These are phyloP conservation scores for Dactylellina haptotyla DNA, from an alignment of 2,329 filamentous ascomycete genomes.

Conservation along the genomic window DNA sequence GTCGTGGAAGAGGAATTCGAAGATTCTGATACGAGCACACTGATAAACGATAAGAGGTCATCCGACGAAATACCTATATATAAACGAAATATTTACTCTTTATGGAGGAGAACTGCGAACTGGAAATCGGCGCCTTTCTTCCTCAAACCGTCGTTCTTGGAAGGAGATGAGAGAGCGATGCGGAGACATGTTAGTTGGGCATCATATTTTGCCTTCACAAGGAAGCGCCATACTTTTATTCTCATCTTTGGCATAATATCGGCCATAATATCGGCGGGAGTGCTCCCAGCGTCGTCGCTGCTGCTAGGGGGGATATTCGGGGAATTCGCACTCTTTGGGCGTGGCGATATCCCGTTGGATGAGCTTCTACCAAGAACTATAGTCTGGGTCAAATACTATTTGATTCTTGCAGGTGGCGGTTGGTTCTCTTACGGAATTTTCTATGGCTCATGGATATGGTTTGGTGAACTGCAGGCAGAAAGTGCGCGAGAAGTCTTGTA, in stretches of 20 bases:
- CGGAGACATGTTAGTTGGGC: constrained; percentile 50
- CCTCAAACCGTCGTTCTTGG: not conserved
- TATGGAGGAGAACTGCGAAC: not conserved
- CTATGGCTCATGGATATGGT: constrained; percentile 76
- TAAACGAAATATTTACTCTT: not conserved
- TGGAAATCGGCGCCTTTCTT: not conserved
- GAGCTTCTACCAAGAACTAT: constrained; percentile 69
- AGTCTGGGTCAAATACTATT: constrained; percentile 64
- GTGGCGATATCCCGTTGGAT: constrained; percentile 65
- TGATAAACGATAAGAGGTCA: constrained; percentile 8
- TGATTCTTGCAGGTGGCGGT: constrained; percentile 71
- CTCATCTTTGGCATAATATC: constrained; percentile 56
- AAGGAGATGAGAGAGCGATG: constrained; percentile 19
- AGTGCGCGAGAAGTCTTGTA: constrained; percentile 74
- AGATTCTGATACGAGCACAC: constrained; percentile 18
- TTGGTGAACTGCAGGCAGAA: constrained; percentile 82
- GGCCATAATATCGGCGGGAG: constrained; percentile 60
- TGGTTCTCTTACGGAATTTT: constrained; percentile 76
- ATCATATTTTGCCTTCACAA: constrained; percentile 56
- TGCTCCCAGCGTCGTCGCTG: constrained; percentile 58
- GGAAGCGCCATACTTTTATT: constrained; percentile 32
- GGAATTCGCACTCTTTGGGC: constrained; percentile 73
- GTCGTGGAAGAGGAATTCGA: constrained; percentile 26
- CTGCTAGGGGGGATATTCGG: constrained; percentile 60
- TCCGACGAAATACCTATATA: constrained; percentile 2